Base-by-base conservation (phyloP, 257 asterid genomes). In the Anisodus acutangulus region DNA sequence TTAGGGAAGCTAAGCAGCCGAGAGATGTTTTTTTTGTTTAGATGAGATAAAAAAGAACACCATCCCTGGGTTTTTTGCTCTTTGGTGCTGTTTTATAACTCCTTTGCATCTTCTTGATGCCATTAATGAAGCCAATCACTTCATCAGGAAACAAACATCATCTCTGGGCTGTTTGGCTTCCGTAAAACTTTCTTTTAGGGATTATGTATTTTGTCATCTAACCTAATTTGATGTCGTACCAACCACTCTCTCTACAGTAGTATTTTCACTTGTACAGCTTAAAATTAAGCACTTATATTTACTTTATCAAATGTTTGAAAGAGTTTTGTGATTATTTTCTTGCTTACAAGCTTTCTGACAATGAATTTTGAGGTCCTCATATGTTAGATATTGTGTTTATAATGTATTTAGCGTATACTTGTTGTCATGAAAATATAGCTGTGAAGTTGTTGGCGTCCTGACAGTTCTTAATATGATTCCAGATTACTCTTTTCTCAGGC, bases 401-500 rank as follows among this genome's bases (percentile, higher is more conserved):
- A 53, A 7, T 78, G 66, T 78, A 78, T 53, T 53, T 78, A 55
- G 22, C 16, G 1, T 53, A 15, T 15, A 53, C 13, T 78, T 35
- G 82, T 53, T 78, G 49, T 78, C 66, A 78, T 78, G 31, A 78
- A 53, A 15, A 26, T 78, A 51, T 78, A 53, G 64, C 31, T 15
- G 16, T 53, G 49, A 78, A 78, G 66, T 78, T 76, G 47, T 74
- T 51, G 66, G 35, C 55, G 55, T 60, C 60, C 72, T 89, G 83
- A 86, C 83, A 67, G 22, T 80, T 84, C 55, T 83, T 84, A 81
- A 72, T 87, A 74, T 84, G 70, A 68, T 85, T 88, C 90, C 93
- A 96, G 98, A 89, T 95, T 84, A 92, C 98, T 83, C 97, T 97
- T 81, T 97, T 97, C 87, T 97, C 99, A 41, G 99, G 99, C 64